phyloP scores from a whole-genome alignment of 306 rosid genomes.

The Aeschynomene evenia region DNA sequence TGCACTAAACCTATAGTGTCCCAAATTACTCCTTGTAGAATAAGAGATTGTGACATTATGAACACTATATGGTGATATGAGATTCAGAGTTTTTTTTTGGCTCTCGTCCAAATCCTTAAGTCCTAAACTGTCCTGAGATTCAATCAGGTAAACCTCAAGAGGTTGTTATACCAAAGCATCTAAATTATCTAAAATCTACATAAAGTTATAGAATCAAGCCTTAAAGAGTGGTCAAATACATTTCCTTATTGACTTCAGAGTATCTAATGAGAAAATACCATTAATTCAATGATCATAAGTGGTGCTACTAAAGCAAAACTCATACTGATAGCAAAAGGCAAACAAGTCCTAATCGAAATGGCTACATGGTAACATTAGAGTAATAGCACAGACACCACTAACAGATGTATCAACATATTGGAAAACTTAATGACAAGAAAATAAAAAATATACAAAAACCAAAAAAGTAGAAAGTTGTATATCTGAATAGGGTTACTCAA shows the following conservation, averaged over 20 bases:
- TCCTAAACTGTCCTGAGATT: neutral
- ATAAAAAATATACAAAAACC: neutral
- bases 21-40: neutral
- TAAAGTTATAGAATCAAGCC: neutral
- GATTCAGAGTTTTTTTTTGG: neutral
- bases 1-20: neutral
- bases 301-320: neutral
- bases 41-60: neutral
- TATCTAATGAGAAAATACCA: neutral
- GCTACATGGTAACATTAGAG: neutral
- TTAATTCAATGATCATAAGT: neutral
- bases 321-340: neutral
- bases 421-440: conserved; percentile 1
- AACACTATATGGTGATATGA: neutral
- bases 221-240: neutral
- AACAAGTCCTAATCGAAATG: neutral
- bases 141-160: neutral
- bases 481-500: conserved; percentile 11
- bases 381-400: neutral
- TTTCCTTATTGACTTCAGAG: conserved; percentile 1
- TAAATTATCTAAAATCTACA: neutral
- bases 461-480: neutral
- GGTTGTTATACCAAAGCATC: neutral
- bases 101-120: neutral
- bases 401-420: conserved; percentile 3